Conservation (phyloP, 2,329 filamentous ascomycete species). For the Grosmannia penicillata region DNA sequence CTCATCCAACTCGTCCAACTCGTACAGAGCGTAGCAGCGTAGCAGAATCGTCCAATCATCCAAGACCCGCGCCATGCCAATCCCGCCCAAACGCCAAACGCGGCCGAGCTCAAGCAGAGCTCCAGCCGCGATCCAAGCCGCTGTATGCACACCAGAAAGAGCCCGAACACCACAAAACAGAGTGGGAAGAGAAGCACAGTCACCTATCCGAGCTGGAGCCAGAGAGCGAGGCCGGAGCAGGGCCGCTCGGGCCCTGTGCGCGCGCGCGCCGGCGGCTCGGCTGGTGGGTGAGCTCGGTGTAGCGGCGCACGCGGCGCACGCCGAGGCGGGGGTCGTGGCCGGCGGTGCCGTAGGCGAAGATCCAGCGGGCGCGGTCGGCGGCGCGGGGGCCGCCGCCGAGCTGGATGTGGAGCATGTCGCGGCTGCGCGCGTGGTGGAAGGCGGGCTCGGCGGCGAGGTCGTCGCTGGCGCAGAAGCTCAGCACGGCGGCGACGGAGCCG, state of each 20-base stretch:
- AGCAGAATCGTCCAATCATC: no score
- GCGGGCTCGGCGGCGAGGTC: conserved; percentile 57
- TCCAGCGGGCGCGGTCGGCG: conserved; percentile 36
- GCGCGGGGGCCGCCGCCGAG: conserved; percentile 39
- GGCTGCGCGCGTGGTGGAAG: conserved; percentile 52
- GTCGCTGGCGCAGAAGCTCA: conserved; percentile 62
- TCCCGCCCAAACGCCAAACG: no score
- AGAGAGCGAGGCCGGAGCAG: background rate
- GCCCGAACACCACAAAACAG: background rate
- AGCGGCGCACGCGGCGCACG: conserved; percentile 27
- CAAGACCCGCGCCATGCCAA: no score
- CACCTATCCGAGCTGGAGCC: no score
- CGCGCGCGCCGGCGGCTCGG: conserved; percentile 7
- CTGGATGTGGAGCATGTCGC: conserved; percentile 51
- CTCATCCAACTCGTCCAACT: no score
- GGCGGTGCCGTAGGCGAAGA: conserved; percentile 26
- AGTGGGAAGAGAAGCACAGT: background rate
- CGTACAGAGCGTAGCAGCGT: no score
- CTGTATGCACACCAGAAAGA: no score
- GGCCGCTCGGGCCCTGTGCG: background rate
- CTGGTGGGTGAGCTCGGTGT: conserved; percentile 23
- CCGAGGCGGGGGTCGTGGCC: conserved; percentile 24
- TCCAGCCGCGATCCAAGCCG: no score
- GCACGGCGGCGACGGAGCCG: conserved; percentile 57
- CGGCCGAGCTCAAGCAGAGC: no score